Conservation (phyloP, 1,284 basidiomycete species). For the Psilocybe mexicana region DNA sequence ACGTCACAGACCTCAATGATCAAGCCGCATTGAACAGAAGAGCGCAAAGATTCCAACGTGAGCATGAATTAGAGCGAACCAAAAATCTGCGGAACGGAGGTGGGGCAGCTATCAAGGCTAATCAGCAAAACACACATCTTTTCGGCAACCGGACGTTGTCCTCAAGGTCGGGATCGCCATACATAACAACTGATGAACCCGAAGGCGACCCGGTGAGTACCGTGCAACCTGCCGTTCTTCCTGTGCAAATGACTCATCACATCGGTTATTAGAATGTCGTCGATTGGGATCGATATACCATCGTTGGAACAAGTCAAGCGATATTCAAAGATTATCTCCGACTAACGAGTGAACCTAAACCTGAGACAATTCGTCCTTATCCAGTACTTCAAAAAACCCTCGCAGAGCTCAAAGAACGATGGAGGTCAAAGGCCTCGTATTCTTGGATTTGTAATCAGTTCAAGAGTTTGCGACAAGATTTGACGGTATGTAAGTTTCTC, state of each 20-base stretch:
- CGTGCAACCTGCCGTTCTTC: background rate
- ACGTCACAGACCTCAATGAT: constrained; percentile 55
- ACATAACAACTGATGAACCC: constrained; percentile 51
- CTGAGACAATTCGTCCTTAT: constrained; percentile 91
- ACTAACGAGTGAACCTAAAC: constrained; percentile 94
- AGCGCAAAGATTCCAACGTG: constrained; percentile 77
- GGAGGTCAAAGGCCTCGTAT: constrained; percentile 86
- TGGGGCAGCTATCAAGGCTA: constrained; percentile 44
- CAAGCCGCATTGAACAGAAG: constrained; percentile 66
- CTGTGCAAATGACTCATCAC: background rate
- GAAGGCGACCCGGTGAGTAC: constrained; percentile 67
- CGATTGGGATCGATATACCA: constrained; percentile 95
- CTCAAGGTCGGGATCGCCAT: constrained; percentile 27
- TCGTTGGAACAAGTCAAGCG: constrained; percentile 87
- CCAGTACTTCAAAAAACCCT: constrained; percentile 85
- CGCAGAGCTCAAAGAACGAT: constrained; percentile 84
- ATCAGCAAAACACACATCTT: constrained; percentile 54
- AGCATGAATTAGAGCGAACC: constrained; percentile 78
- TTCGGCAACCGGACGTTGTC: constrained; percentile 22
- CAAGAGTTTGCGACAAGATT: constrained; percentile 95
- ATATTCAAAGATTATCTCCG: constrained; percentile 97
- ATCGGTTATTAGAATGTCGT: constrained; percentile 76
- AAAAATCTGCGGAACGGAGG: constrained; percentile 44
- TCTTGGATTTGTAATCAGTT: constrained; percentile 97
- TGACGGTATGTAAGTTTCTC: constrained; percentile 72